Percentiles rank a stretch among this genome's conserved stretches.
Evolutionary conservation across 2,329 filamentous ascomycete genomes (phyloP).

Genomic region (Ophiostoma fasciatum): DNA sequence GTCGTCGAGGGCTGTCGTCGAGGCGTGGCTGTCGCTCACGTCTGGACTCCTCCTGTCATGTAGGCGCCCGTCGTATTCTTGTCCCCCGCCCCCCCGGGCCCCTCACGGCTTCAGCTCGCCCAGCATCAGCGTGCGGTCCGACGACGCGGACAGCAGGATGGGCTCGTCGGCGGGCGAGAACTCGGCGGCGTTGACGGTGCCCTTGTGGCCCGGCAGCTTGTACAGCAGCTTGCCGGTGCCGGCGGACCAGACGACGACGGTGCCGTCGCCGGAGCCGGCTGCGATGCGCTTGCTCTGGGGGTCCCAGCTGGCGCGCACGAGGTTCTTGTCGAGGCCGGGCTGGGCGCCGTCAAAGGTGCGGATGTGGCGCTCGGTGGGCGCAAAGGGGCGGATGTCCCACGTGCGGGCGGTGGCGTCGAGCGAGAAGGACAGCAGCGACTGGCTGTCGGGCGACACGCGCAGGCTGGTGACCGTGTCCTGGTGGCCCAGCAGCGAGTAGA

Average conservation of each 20-base stretch:
- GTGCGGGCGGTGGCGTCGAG: constrained; percentile 90
- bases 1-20: too few species aligned
- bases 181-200: constrained; percentile 86
- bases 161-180: constrained; percentile 77
- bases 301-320: constrained; percentile 85
- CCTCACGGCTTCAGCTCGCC: constrained; percentile 69
- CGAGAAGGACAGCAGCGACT: constrained; percentile 77
- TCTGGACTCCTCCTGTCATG: too few species aligned
- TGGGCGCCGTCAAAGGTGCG: constrained; percentile 87
- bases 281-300: constrained; percentile 72
- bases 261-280: constrained; percentile 79
- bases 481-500: constrained; percentile 81
- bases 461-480: constrained; percentile 85
- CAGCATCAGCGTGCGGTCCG: constrained; percentile 72
- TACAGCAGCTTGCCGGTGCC: constrained; percentile 82
- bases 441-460: constrained; percentile 81
- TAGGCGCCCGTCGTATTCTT: too few species aligned
- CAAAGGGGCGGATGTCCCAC: constrained; percentile 94
- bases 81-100: too few species aligned
- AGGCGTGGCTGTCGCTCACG: too few species aligned
- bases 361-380: constrained; percentile 71
- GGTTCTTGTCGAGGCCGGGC: constrained; percentile 76
- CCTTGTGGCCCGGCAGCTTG: constrained; percentile 90
- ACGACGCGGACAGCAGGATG: constrained; percentile 75
- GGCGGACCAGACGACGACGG: constrained; percentile 79